phyloP scores from a whole-genome alignment of 352 stramenopile genomes.

The Elongisporangium senticosum region DNA sequence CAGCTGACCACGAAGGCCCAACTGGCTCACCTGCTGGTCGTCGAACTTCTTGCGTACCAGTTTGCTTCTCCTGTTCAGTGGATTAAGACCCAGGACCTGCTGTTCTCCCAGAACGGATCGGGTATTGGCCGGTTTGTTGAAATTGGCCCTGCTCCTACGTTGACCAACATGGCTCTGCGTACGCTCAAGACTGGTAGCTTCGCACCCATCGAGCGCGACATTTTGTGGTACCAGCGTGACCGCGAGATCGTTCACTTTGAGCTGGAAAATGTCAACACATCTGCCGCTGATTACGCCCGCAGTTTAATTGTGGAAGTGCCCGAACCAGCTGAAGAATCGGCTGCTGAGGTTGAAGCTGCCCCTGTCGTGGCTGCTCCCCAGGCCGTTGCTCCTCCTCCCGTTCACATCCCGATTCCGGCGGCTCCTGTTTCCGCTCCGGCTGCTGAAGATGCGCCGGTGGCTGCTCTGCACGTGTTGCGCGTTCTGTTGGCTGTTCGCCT shows the following conservation, averaged over 20 bases:
- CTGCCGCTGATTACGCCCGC: constrained; percentile 58
- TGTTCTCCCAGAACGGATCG: constrained; percentile 53
- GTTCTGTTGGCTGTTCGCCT: constrained; percentile 68
- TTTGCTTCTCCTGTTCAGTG: constrained; percentile 87
- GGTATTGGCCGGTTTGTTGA: constrained; percentile 74
- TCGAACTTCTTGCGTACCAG: constrained; percentile 86
- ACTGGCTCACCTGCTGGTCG: constrained; percentile 66
- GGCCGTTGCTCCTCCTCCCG: constrained; percentile 16
- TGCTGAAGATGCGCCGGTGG: constrained; percentile 53
- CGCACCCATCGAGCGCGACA: constrained; percentile 43
- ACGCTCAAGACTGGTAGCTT: constrained; percentile 72
- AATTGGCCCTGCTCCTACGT: constrained; percentile 73
- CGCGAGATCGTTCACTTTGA: constrained; percentile 79
- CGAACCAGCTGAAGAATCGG: constrained; percentile 16
- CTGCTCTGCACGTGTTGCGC: constrained; percentile 60
- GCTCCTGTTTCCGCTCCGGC: constrained; percentile 9
- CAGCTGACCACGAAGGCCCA: constrained; percentile 57
- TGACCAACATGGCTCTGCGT: constrained; percentile 81
- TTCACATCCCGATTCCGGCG: constrained; percentile 14
- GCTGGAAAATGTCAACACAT: constrained; percentile 51
- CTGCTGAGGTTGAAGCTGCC: constrained; percentile 18
- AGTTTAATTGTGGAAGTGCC: constrained; percentile 32
- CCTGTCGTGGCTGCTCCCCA: constrained; percentile 15
- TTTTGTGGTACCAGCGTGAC: constrained; percentile 83
- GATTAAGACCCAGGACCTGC: constrained; percentile 81